Conservation (phyloP, 257 asterid genomes). For the Solanum pimpinellifolium region DNA sequence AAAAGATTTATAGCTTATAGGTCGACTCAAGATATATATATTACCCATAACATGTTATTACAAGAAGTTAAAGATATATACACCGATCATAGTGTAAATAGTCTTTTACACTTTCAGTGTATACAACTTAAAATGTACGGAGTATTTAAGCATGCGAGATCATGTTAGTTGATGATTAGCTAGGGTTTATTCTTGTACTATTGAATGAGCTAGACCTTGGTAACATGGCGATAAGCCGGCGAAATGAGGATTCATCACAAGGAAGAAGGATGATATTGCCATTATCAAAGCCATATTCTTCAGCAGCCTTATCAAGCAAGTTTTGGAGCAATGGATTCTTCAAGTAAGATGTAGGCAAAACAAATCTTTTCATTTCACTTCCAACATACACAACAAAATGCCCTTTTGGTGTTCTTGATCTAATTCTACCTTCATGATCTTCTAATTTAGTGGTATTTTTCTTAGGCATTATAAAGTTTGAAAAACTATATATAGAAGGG, state of each 20-base stretch:
- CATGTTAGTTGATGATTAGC: not conserved
- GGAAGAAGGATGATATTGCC: not conserved
- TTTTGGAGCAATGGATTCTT: conserved; percentile 30
- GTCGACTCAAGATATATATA: not conserved
- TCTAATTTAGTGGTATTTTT: not conserved
- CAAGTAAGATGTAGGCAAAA: conserved; percentile 43
- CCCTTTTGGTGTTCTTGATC: conserved; percentile 39
- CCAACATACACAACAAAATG: conserved; percentile 68
- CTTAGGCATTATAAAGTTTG: not conserved
- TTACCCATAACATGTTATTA: not conserved
- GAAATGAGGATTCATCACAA: not conserved
- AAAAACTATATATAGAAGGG: not conserved
- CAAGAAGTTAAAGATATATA: not conserved
- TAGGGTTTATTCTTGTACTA: not conserved
- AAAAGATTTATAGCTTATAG: not conserved
- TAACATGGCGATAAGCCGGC: not conserved
- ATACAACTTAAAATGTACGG: not conserved
- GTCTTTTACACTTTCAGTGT: not conserved
- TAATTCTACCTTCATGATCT: not conserved
- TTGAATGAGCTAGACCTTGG: not conserved
- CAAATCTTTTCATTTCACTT: conserved; percentile 28
- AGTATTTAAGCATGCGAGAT: not conserved
- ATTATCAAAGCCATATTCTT: conserved; percentile 37
- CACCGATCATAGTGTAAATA: not conserved
- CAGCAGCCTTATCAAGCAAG: conserved; percentile 46